Base-by-base conservation (phyloP, 192 early-diverging fungal species). In the Kickxella alabastrina region DNA sequence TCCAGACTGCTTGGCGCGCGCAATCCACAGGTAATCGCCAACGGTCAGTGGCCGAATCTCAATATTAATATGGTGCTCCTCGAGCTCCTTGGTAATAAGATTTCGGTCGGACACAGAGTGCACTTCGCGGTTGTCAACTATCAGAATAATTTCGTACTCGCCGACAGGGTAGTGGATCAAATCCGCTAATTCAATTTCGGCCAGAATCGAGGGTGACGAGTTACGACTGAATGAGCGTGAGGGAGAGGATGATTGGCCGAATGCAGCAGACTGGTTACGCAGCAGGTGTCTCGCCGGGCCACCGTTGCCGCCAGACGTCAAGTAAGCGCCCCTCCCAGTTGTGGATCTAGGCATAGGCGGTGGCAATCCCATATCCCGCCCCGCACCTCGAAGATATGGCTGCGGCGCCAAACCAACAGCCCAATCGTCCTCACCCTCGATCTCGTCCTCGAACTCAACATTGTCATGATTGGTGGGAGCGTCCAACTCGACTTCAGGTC, bases 21-120 rank as follows among this genome's bases (percentile, higher is more conserved):
- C 95, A 2, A 96, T 77, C 94, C 94, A 98, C 32, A 89, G 52
- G 9, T 92, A 83, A 61, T 98, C 95, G 23, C 94, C 95, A 7
- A 98, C 59, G 6, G 84, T 83, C 49, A 98, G 69, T 12, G 78
- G 66, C 12, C 86, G 71, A 5, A 79, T 82, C 10, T 78, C 65
- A 2, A 82, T 61, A 4, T 54, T 63, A 1, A 94, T 52, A 0
- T 83, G 82, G 15, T 76, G 59, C 14, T 77, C 54, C 25, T 69
- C 72, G 10, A 98, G 79, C 36, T 84, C 81, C 23, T 78, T 54
- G 25, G 82, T 79, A 24, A 98, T 82, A 43, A 86, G 90, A 29
- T 75, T 75, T 26, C 93, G 83, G 38, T 94, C 86, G 0, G 65
- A 74, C 24, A 68, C 47, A 3, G 68, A 75, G 42, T 82, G 81